phyloP scores from a whole-genome alignment of 768 basidiomycete species.

The Hebeloma cylindrosporum region DNA sequence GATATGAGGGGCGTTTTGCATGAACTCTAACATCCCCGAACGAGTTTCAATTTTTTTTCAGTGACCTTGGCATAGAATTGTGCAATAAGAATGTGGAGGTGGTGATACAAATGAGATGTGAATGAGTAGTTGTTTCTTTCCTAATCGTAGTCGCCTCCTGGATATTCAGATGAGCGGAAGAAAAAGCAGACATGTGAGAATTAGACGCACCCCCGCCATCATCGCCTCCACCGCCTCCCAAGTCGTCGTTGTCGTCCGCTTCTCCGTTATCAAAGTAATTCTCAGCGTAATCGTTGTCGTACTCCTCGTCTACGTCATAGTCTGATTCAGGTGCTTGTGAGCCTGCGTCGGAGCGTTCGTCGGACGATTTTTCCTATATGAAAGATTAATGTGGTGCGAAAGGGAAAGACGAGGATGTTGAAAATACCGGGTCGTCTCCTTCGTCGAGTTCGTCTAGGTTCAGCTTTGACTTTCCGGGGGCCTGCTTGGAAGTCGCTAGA shows the following conservation, averaged over 20 bases:
- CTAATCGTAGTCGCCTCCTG: constrained; percentile 4
- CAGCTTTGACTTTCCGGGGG: constrained; percentile 38
- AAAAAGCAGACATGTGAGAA: background rate
- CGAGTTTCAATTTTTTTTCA: too few species aligned
- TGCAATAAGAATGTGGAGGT: background rate
- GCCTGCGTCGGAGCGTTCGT: constrained; percentile 66
- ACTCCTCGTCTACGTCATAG: constrained; percentile 88
- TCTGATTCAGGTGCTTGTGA: constrained; percentile 69
- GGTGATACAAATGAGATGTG: background rate
- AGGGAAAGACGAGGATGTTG: background rate
- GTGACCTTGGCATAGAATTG: background rate
- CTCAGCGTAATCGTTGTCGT: constrained; percentile 88
- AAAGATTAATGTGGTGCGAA: background rate
- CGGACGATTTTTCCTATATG: constrained; percentile 64
- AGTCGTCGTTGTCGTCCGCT: constrained; percentile 75
- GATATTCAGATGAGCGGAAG: background rate
- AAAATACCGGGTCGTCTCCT: constrained; percentile 54
- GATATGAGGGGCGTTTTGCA: too few species aligned
- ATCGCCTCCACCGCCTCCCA: constrained; percentile 70
- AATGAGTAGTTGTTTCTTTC: background rate
- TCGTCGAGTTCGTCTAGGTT: constrained; percentile 71
- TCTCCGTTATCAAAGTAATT: constrained; percentile 93
- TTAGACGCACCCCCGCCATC: constrained; percentile 71
- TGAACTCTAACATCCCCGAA: too few species aligned
- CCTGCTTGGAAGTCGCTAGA: constrained; percentile 18